Evolutionary conservation across 1,284 basidiomycete species (phyloP).

Genomic region (Coniferiporia weirii): DNA sequence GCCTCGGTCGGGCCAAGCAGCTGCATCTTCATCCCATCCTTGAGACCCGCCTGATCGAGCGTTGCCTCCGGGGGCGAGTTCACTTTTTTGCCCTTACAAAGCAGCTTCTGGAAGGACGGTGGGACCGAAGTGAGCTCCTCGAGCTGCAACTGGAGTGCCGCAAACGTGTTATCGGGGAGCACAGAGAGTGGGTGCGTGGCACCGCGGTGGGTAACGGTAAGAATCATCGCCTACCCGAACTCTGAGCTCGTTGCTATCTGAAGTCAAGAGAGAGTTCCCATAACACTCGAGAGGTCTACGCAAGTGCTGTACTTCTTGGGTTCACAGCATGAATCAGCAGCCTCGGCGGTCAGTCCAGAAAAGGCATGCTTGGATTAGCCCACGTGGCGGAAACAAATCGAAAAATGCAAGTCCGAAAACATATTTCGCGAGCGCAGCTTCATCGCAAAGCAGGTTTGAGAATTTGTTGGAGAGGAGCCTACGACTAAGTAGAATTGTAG

Average conservation of each 20-base stretch:
- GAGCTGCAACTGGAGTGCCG: slow-evolving; percentile 42
- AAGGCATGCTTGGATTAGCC: too few species aligned
- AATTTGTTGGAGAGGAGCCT: too few species aligned
- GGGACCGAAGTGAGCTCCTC: slow-evolving; percentile 63
- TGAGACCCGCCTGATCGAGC: slow-evolving; percentile 49
- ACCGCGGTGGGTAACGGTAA: slow-evolving; percentile 44
- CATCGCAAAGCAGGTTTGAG: too few species aligned
- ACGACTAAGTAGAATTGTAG: too few species aligned
- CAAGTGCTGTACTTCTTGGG: too few species aligned
- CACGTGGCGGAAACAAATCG: too few species aligned
- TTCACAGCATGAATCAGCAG: neutral
- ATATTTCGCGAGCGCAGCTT: too few species aligned
- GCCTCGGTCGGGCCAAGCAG: slow-evolving; percentile 57
- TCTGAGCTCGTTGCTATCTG: neutral
- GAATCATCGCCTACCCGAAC: slow-evolving; percentile 4
- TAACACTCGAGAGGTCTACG: neutral
- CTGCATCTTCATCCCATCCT: slow-evolving; percentile 58
- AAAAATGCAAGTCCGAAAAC: too few species aligned
- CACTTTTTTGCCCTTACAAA: slow-evolving; percentile 64
- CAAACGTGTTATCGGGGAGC: slow-evolving; percentile 41
- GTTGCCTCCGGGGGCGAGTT: slow-evolving; percentile 32
- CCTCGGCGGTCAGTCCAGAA: neutral
- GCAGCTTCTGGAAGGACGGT: slow-evolving; percentile 57
- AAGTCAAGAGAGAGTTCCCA: neutral
- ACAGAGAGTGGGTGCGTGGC: slow-evolving; percentile 40